Base-by-base conservation (phyloP, 108 stramenopile genomes). In the Schizochytrium sp. region DNA sequence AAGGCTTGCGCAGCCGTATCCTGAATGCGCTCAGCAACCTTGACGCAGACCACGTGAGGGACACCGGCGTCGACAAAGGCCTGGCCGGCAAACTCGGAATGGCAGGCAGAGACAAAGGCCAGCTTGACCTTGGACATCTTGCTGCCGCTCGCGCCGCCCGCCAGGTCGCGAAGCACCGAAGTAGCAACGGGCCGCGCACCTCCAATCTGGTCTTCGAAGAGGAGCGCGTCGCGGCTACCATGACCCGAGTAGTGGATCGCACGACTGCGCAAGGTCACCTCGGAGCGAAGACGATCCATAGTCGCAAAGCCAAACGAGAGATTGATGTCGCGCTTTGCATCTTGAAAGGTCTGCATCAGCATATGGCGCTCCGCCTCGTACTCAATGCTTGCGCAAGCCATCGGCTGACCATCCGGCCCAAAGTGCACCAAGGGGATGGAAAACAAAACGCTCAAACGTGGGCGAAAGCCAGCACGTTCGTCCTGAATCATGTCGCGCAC, bases 41-140 rank as follows among this genome's bases (percentile, higher is more conserved):
- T 94, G 57, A 97, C 96, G 60, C 96, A 96, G 25, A 98, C 97
- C n/a, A 98, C 97, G 91, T 98, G 97, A 16, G 96, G 95, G 29
- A 97, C 97, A 18, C 97, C 97, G 18, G 97, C 97, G 1, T 90
- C 94, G 28, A 96, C 95, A 88, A 98, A 97, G 3, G 97, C 97
- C 72, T 95, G 92, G 16, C 97, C 97, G 58, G 95, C 95, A 28
- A 92, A 51, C 18, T 93, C 93, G n/a, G 95, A 95, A 88, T 97
- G 94, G 90, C 97, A 97, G 3, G 97, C 96, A 25, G 96, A 97
- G 8, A 98, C 97, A 88, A 98, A 97, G n/a, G 96, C 97, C 90
- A 98, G 95, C 88, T 97, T 92, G 63, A 97, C 94, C 23, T 93
- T 93, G n/a, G 92, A 25, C 60, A 53, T 43, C 51, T 90, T 90